Base-by-base conservation (phyloP, 305 asterid species). In the Fraxinus albicans region DNA sequence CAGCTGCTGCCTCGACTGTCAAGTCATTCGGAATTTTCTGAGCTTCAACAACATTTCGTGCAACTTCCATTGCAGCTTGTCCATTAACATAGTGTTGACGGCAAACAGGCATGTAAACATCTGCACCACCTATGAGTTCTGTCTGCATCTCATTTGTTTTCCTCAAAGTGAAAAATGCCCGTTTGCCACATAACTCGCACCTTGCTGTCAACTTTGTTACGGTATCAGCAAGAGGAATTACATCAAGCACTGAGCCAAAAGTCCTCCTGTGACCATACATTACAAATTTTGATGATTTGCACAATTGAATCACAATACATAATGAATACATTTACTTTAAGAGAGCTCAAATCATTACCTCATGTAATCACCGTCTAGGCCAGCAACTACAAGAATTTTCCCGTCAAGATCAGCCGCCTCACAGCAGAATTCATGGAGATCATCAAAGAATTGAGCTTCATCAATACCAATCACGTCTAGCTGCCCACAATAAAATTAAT, bases 331-430 rank as follows among this genome's bases (percentile, higher is more conserved):
- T 4, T 34, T 34, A 34, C 6, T 34, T n/a, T 21, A 34, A 13
- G 15, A 38, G 33, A 12, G 1, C 27, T 17, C 67, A n/a, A n/a
- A 42, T 42, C n/a, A 27, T 83, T 83, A 91, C 97, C 98, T 94
- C 74, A 91, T 83, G 88, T 92, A 95, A 87, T 95, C 98, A n/a
- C 98, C 98, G 78, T 95, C 99, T 21, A 95, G 95, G 79, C 99
- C 98, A 79, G 99, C 99, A 85, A 94, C 88, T 8, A 94, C 87
- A 1, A 95, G 83, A 31, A 44, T 91, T 88, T 94, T 94, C 12
- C 95, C 95, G 79, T 95, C 97, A 80, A 85, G 77, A 92, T 95
- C 99, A 78, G 96, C 97, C 3, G 93, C 97, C 81, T 92, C 90
- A 6, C 88, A 85, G 90, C 97, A 95, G 83, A 94, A 95, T 69